phyloP scores from a whole-genome alignment of 2,329 filamentous ascomycete species.

The Monosporascus cannonballus region DNA sequence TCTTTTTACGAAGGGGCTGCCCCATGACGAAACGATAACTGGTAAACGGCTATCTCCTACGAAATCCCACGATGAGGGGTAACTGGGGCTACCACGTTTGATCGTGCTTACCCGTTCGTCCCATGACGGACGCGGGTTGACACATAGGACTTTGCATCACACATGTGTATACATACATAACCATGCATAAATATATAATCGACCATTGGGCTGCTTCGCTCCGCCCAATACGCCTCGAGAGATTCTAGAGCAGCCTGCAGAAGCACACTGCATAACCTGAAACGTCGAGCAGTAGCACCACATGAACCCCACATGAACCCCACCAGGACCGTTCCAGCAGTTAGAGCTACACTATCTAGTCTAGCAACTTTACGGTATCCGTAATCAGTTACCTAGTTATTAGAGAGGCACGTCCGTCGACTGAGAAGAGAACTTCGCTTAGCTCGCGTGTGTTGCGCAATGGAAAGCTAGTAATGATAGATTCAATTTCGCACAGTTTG shows the following conservation, averaged over 20 bases:
- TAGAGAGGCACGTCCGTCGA: too few species aligned
- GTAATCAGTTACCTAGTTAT: too few species aligned
- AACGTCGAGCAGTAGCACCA: slow-evolving; percentile 5
- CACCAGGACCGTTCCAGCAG: background rate
- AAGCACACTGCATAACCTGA: slow-evolving; percentile 17
- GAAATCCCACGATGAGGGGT: too few species aligned
- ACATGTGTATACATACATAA: background rate
- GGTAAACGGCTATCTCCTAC: too few species aligned
- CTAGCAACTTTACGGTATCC: too few species aligned
- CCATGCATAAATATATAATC: background rate
- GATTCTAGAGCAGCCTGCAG: background rate
- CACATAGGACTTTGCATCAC: background rate
- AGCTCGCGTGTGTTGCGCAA: too few species aligned
- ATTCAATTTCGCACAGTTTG: background rate
- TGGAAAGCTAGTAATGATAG: background rate
- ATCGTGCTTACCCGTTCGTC: too few species aligned
- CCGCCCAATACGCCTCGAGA: background rate
- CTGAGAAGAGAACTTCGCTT: too few species aligned
- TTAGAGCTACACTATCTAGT: background rate
- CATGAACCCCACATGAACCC: background rate
- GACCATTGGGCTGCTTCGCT: background rate
- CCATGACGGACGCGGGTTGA: too few species aligned
- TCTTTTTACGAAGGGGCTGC: too few species aligned
- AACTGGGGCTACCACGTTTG: too few species aligned
- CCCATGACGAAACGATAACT: too few species aligned